Percentiles rank a stretch among this genome's conserved stretches.
These are phyloP conservation scores for Diospyros lotus DNA, from an alignment of 148 eudicot genomes.

Conservation along the genomic window DNA sequence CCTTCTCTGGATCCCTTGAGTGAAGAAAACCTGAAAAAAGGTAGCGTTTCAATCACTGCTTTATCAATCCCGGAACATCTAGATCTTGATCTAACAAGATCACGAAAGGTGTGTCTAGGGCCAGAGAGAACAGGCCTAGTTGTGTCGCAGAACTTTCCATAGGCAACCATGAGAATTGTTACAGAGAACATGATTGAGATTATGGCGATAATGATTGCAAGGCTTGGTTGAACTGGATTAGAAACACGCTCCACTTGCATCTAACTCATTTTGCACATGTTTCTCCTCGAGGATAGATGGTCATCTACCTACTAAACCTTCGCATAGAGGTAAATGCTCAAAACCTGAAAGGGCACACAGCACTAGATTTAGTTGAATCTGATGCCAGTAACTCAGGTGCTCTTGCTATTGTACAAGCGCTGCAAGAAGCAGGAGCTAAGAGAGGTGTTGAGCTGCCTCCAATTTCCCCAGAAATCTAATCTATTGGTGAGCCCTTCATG, in stretches of 20 bases:
- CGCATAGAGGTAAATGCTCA: conserved; percentile 21
- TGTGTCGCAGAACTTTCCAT: conserved; percentile 19
- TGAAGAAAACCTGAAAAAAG: conserved; percentile 32
- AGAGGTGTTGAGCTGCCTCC: conserved; percentile 21
- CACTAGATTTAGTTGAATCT: background rate
- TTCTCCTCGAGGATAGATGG: too few relatives aligned
- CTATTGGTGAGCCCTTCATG: background rate
- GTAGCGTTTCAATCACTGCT: too few relatives aligned
- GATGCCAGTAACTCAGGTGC: background rate
- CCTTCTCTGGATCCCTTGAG: conserved; percentile 34
- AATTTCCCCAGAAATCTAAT: conserved; percentile 12
- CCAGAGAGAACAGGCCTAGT: background rate
- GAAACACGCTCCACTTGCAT: background rate
- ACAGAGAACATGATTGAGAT: conserved; percentile 12
- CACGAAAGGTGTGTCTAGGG: too few relatives aligned
- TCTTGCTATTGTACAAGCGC: too few relatives aligned
- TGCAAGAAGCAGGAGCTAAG: conserved; percentile 21
- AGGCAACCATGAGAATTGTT: conserved; percentile 12
- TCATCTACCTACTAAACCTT: conserved; percentile 4
- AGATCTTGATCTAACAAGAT: too few relatives aligned
- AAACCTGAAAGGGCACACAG: conserved; percentile 18
- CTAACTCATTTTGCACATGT: conserved; percentile 10
- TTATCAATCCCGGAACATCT: too few relatives aligned
- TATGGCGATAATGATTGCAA: conserved; percentile 18
- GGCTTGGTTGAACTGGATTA: conserved; percentile 15